Percentiles rank a stretch among this genome's conserved stretches.
These are phyloP conservation scores for Penicillium verhagenii DNA, from an alignment of 495 filamentous ascomycete genomes.

Conservation along the genomic window DNA sequence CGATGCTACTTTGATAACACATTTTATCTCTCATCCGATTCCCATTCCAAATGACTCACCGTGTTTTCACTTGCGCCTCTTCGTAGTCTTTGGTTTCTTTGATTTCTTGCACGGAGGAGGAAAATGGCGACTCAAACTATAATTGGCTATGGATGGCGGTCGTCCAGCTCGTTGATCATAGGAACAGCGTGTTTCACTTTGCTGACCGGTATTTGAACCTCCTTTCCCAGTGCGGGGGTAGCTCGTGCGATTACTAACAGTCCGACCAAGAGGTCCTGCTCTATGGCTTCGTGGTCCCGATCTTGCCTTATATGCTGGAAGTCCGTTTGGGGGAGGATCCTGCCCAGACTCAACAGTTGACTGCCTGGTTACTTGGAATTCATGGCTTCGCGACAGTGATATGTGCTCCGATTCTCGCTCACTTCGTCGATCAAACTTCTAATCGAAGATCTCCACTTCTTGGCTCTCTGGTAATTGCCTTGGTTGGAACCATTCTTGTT, in stretches of 20 bases:
- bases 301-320: slow-evolving; percentile 25
- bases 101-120: neutral
- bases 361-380: slow-evolving; percentile 11
- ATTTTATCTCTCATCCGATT: neutral
- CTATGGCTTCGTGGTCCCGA: slow-evolving; percentile 28
- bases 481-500: slow-evolving; percentile 4
- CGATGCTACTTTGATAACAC: neutral
- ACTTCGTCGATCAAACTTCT: slow-evolving; percentile 19
- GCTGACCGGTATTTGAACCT: neutral
- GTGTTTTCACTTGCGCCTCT: neutral
- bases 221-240: neutral
- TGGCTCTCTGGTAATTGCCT: neutral
- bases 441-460: slow-evolving; percentile 9
- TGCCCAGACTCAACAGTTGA: slow-evolving; percentile 14
- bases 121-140: neutral
- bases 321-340: slow-evolving; percentile 15
- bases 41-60: neutral
- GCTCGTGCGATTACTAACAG: neutral
- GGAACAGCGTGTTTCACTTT: neutral
- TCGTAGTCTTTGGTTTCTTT: neutral
- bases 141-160: neutral
- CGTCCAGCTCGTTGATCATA: neutral
- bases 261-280: slow-evolving; percentile 14
- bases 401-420: slow-evolving; percentile 15
- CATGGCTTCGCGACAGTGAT: slow-evolving; percentile 13